Base-by-base conservation (phyloP, 805 yeast genomes). In the Kazachstania africana region DNA sequence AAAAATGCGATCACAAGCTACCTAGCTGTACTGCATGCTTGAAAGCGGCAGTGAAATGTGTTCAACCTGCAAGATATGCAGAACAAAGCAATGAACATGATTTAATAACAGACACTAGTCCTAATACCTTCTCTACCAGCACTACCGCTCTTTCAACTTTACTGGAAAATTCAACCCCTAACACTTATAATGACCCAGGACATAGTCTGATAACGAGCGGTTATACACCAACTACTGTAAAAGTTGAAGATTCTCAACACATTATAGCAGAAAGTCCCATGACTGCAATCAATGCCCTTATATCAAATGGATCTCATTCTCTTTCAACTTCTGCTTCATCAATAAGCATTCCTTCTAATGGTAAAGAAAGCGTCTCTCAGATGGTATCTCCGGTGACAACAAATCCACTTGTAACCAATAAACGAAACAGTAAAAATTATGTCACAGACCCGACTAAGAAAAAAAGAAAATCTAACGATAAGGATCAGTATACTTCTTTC, bases 21-120 rank as follows among this genome's bases (percentile, higher is more conserved):
- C 82, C 82, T 4, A 62, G 72, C 28, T 75, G 83, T 43, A 70
- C 81, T 5, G 73, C 75, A 26, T 76, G 83, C 53, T 54, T 74
- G 31, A 73, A 73, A 42, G 76, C 81, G 0, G 72, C 69, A 19
- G 72, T 66, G 5, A 56, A 63, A 35, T 75, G 83, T 50, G 59
- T 74, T 3, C 78, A 75, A 48, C 84, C 84, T 0, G 72, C 72
- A 3, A 63, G 72, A 32, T 75, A 75, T 39, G 65, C 18, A 10
- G 34, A 40, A 16, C 19, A 28, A 4, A 28, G 23, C 2, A 12
- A 39, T 32, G 48, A 64, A 27, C 57, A 60, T n/a, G 47, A 44
- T 13, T 43, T 43, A 20, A 34, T 47, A 20, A 45, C 39, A 3
- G 46, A 45, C 16, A 10, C 8, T 9, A 2, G 8, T 18, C 6